Evolutionary conservation across 1,284 basidiomycete species (phyloP).

Genomic region (Ganoderma meredithae): DNA sequence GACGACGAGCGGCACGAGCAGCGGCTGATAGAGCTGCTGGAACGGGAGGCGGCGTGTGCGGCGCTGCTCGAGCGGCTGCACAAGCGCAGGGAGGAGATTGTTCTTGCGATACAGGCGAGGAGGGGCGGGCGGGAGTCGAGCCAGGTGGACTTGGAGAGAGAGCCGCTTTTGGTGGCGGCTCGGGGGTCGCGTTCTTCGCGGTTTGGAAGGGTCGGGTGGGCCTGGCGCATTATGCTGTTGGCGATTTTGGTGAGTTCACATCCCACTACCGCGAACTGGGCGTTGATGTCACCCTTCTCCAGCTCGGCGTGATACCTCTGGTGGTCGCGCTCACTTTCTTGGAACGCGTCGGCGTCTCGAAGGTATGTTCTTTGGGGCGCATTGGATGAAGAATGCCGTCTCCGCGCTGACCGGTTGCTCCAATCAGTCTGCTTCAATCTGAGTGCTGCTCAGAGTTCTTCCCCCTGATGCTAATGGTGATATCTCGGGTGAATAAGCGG

Average conservation of each 20-base stretch:
- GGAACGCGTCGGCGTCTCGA: neutral
- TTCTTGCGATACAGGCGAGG: conserved; percentile 8
- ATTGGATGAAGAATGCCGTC: neutral
- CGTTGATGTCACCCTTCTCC: neutral
- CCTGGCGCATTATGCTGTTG: neutral
- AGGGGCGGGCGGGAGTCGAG: conserved; percentile 10
- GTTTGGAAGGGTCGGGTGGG: neutral
- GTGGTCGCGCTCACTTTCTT: conserved; percentile 2
- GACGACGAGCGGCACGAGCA: conserved; percentile 19
- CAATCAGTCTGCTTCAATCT: conserved; percentile 1
- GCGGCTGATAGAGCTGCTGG: conserved; percentile 7
- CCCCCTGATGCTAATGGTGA: neutral
- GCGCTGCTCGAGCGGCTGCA: conserved; percentile 14
- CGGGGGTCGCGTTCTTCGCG: neutral
- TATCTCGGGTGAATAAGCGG: neutral
- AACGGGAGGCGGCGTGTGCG: conserved; percentile 12
- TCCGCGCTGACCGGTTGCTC: neutral
- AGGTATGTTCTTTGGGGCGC: neutral
- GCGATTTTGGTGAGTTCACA: conserved; percentile 7
- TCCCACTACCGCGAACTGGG: neutral
- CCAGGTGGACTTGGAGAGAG: conserved; percentile 15
- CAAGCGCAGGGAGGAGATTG: conserved; percentile 12
- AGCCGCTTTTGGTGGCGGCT: conserved; percentile 15
- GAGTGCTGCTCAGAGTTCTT: neutral
- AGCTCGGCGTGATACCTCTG: conserved; percentile 3